Evolutionary conservation across 495 filamentous ascomycete genomes (phyloP).

Genomic region (Sordaria brevicollis): DNA sequence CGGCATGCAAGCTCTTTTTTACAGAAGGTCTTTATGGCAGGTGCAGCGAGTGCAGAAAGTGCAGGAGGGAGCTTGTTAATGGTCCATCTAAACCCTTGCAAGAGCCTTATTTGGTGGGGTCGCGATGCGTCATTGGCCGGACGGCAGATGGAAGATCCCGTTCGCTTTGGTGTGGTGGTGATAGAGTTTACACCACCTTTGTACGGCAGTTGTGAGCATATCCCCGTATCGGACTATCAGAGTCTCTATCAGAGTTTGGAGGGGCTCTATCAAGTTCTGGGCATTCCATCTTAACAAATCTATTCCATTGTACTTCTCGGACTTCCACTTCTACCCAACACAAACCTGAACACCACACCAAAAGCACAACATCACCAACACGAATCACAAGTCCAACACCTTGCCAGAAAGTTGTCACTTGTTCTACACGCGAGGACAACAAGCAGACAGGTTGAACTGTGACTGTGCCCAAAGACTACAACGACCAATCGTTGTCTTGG

Average conservation of each 20-base stretch:
- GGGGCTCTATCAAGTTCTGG: neutral
- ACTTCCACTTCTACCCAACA: neutral
- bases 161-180: neutral
- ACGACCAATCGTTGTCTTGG: neutral
- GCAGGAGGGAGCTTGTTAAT: neutral
- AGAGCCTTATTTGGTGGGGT: neutral
- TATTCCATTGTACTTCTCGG: neutral
- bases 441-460: neutral
- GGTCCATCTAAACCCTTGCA: neutral
- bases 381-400: neutral
- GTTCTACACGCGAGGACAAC: neutral
- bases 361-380: neutral
- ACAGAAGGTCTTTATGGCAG: neutral
- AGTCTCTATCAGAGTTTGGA: neutral
- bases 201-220: neutral
- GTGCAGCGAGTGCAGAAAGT: neutral
- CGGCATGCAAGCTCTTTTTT: constrained; percentile 12
- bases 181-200: neutral
- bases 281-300: neutral
- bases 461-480: neutral
- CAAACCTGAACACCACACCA: neutral
- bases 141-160: neutral
- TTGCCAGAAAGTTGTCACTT: neutral
- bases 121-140: neutral
- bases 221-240: neutral